Evolutionary conservation across 306 rosid species (phyloP).

Genomic region (Trifolium repens): DNA sequence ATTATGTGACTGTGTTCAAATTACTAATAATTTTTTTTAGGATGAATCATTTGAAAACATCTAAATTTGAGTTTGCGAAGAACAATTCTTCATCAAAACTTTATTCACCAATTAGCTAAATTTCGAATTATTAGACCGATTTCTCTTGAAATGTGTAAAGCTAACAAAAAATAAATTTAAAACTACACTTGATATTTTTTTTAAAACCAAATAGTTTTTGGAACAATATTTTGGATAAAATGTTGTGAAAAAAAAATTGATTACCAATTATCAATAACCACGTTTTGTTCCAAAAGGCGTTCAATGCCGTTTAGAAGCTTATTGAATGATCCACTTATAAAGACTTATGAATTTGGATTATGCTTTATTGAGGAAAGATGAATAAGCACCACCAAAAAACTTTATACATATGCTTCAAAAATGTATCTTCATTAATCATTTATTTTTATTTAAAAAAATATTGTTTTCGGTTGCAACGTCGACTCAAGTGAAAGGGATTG

Average conservation of each 20-base stretch:
- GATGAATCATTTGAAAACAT: no score
- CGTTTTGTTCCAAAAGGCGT: constrained; percentile 4
- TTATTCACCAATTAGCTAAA: no score
- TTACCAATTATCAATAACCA: constrained; percentile 9
- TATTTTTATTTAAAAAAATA: constrained; percentile 7
- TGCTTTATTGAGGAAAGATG: constrained; percentile 16
- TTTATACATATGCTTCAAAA: constrained; percentile 32
- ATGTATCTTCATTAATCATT: not conserved
- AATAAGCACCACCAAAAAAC: constrained; percentile 8
- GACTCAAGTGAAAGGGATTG: constrained; percentile 42
- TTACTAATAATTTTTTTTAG: no score
- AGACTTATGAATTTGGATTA: constrained; percentile 18
- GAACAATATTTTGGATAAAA: not conserved
- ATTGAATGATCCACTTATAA: constrained; percentile 14
- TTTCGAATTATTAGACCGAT: no score
- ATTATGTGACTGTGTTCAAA: no score
- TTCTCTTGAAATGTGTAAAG: no score
- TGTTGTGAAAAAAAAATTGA: not conserved
- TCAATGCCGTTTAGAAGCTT: not conserved
- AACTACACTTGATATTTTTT: no score
- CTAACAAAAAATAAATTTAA: no score
- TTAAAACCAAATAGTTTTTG: no score
- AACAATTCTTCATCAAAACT: no score
- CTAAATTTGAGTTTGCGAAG: no score
- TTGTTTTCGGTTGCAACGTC: constrained; percentile 46